Evolutionary conservation across 371 early-diverging fungal species (phyloP).

Genomic region (Apophysomyces trapeziformis): DNA sequence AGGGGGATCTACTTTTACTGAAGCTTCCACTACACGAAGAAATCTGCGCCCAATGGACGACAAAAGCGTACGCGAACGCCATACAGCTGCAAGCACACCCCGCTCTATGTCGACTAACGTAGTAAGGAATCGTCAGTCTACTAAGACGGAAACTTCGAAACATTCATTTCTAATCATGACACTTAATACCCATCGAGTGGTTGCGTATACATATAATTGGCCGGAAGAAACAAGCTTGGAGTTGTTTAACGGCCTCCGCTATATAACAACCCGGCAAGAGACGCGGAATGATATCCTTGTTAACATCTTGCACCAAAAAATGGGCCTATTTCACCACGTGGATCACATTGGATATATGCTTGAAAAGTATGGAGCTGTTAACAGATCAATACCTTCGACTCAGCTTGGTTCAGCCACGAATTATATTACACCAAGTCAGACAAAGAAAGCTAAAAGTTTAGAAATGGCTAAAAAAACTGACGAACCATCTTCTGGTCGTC

Average conservation of each 20-base stretch:
- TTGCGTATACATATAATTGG: constrained; percentile 78
- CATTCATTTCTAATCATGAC: constrained; percentile 69
- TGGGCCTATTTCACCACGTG: constrained; percentile 72
- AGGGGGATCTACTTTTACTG: not conserved
- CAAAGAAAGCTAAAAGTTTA: constrained; percentile 13
- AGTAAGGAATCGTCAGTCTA: constrained; percentile 3
- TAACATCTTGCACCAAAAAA: constrained; percentile 71
- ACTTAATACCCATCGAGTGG: constrained; percentile 59
- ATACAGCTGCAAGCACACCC: constrained; percentile 34
- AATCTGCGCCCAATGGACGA: constrained; percentile 11
- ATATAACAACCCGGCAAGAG: constrained; percentile 50
- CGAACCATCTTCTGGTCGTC: constrained; percentile 10
- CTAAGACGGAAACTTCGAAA: constrained; percentile 37
- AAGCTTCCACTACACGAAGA: constrained; percentile 4
- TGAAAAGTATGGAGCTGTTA: constrained; percentile 21
- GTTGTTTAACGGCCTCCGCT: constrained; percentile 53
- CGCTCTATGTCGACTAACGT: constrained; percentile 25
- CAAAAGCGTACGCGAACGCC: constrained; percentile 24
- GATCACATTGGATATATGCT: constrained; percentile 28
- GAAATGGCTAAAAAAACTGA: constrained; percentile 9
- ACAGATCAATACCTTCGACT: constrained; percentile 6
- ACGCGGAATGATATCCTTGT: constrained; percentile 57
- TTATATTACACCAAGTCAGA: constrained; percentile 29
- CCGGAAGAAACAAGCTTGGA: constrained; percentile 57
- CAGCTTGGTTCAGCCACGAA: not conserved